Percentiles rank a stretch among this genome's conserved stretches.
Conservation (phyloP, 345 rosid genomes). For the Laguncularia racemosa region DNA sequence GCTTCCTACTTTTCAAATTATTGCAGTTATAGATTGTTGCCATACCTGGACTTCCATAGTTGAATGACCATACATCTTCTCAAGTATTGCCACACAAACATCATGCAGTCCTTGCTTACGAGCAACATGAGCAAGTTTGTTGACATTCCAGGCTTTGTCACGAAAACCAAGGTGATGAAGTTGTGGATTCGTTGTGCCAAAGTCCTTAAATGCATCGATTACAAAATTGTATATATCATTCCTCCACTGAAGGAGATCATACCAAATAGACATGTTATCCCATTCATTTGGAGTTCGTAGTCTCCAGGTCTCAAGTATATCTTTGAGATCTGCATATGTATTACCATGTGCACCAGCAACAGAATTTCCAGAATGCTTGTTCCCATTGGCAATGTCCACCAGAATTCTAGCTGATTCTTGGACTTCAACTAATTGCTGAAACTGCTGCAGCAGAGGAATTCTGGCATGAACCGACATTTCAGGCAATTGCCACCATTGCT, state of each 20-base stretch:
- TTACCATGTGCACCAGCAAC: slow-evolving; percentile 65
- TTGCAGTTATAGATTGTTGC: not conserved
- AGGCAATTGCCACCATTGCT: slow-evolving; percentile 99
- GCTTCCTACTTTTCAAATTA: too few species aligned
- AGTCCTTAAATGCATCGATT: slow-evolving; percentile 92
- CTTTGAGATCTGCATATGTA: slow-evolving; percentile 90
- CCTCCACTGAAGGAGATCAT: slow-evolving; percentile 97
- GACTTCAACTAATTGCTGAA: slow-evolving; percentile 96
- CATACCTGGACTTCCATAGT: slow-evolving; percentile 99
- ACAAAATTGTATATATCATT: slow-evolving; percentile 94
- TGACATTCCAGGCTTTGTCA: slow-evolving; percentile 98
- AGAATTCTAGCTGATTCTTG: slow-evolving; percentile 93
- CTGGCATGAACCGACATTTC: slow-evolving; percentile 96
- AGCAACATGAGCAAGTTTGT: slow-evolving; percentile 94
- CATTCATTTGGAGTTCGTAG: slow-evolving; percentile 95
- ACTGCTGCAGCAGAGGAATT: slow-evolving; percentile 93
- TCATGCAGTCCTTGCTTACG: slow-evolving; percentile 95
- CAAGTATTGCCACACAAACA: slow-evolving; percentile 86
- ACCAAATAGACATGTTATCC: slow-evolving; percentile 98
- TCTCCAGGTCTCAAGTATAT: slow-evolving; percentile 98
- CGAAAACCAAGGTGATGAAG: slow-evolving; percentile 97
- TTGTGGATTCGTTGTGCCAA: slow-evolving; percentile 56
- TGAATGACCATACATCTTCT: slow-evolving; percentile 96
- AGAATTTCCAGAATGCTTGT: slow-evolving; percentile 57
- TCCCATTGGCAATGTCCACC: slow-evolving; percentile 86